Percentiles rank a stretch among this genome's conserved stretches.
These are phyloP conservation scores for Primulina eburnea DNA, from an alignment of 257 asterid species.

Conservation along the genomic window DNA sequence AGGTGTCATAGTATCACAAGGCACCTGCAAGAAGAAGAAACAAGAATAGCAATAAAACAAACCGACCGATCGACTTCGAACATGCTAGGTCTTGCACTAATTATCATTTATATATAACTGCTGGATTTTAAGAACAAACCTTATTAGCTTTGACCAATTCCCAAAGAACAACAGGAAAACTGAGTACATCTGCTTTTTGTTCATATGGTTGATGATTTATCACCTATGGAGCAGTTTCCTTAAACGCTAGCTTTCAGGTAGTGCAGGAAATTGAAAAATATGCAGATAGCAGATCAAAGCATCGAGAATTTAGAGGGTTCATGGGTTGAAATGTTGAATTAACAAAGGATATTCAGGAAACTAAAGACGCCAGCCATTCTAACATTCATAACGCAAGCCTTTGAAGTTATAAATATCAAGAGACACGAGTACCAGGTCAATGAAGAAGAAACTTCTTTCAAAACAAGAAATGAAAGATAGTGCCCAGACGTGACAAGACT, in stretches of 20 bases:
- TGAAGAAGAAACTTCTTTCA: not conserved
- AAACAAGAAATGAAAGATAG: not conserved
- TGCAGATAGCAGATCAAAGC: not conserved
- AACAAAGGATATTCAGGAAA: not conserved
- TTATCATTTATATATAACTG: conserved; percentile 13
- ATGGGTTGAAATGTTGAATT: not conserved
- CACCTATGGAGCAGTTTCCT: conserved; percentile 42
- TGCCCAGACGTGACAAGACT: not conserved
- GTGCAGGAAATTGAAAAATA: not conserved
- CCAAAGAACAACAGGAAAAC: conserved; percentile 93
- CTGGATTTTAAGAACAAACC: conserved; percentile 36
- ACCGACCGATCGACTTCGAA: not conserved
- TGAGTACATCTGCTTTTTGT: conserved; percentile 88
- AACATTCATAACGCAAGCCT: not conserved
- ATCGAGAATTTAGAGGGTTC: conserved; percentile 1
- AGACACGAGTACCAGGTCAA: not conserved
- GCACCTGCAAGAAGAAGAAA: conserved; percentile 49
- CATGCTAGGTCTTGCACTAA: conserved; percentile 15
- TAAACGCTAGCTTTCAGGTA: not conserved
- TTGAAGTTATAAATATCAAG: not conserved
- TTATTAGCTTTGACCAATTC: conserved; percentile 83
- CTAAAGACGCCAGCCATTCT: not conserved
- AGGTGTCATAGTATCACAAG: conserved; percentile 78
- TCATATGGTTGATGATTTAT: conserved; percentile 87
- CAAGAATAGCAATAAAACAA: not conserved